Conservation (phyloP, 768 basidiomycete genomes). For the Tubosaeta brunneosetosa region DNA sequence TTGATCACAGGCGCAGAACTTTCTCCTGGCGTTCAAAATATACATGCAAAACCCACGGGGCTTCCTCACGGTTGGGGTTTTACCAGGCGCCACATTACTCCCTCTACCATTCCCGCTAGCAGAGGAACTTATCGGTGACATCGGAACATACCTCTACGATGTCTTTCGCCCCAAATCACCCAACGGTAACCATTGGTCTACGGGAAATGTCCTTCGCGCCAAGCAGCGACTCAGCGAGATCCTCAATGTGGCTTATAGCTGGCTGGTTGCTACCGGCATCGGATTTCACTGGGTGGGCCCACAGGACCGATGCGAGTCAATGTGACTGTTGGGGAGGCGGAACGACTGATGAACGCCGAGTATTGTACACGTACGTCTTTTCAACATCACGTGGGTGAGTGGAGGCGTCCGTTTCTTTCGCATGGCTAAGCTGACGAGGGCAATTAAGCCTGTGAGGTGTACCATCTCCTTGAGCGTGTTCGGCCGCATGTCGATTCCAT, state of each 20-base stretch:
- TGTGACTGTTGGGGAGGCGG: conserved; percentile 29
- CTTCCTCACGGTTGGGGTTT: conserved; percentile 36
- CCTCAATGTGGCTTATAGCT: conserved; percentile 21
- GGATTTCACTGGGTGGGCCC: conserved; percentile 12
- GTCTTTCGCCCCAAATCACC: conserved; percentile 32
- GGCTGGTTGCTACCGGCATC: conserved; percentile 26
- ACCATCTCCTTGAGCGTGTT: conserved; percentile 29
- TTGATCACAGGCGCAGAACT: conserved; percentile 17
- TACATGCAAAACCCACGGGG: conserved; percentile 39
- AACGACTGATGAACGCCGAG: conserved; percentile 29
- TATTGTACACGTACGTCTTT: conserved; percentile 27
- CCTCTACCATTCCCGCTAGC: conserved; percentile 24
- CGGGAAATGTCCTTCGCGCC: conserved; percentile 27
- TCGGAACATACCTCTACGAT: conserved; percentile 23
- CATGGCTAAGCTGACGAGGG: neutral
- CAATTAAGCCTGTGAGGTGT: conserved; percentile 27
- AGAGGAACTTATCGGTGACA: conserved; percentile 23
- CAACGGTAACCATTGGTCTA: conserved; percentile 28
- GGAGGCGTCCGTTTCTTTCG: neutral
- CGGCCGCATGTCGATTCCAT: conserved; percentile 32
- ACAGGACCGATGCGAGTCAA: conserved; percentile 26
- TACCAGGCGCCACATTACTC: conserved; percentile 32
- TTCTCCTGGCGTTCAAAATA: conserved; percentile 16
- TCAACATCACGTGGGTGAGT: conserved; percentile 21
- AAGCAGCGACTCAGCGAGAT: conserved; percentile 13